Conservation (phyloP, 2,329 filamentous ascomycete species). For the Ploettnerulaceae sp. region DNA sequence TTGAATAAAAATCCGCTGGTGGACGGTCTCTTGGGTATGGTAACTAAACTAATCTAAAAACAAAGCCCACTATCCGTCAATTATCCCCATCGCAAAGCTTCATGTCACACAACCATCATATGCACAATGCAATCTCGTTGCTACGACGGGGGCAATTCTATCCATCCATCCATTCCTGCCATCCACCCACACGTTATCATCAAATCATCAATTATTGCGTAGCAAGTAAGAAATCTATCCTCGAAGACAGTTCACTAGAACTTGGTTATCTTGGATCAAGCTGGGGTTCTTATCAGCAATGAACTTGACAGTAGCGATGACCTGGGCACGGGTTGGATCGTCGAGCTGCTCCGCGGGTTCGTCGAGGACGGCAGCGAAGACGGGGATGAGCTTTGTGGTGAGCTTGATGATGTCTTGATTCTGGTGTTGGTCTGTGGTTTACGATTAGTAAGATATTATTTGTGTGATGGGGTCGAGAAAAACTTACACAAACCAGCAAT, state of each 20-base stretch:
- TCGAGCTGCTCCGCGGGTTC: constrained; percentile 72
- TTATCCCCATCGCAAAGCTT: too few relatives aligned
- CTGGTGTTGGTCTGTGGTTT: constrained; percentile 53
- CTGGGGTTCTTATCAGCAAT: constrained; percentile 30
- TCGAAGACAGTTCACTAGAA: constrained; percentile 18
- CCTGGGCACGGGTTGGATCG: constrained; percentile 60
- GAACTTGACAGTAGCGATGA: constrained; percentile 56
- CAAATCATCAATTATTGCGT: constrained; percentile 18
- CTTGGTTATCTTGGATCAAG: constrained; percentile 27
- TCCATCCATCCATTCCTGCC: constrained; percentile 4
- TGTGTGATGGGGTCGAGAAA: neutral
- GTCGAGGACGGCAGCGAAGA: constrained; percentile 69
- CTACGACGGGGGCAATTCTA: neutral
- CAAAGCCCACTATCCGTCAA: neutral
- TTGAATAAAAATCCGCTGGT: constrained; percentile 1
- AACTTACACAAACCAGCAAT: constrained; percentile 78
- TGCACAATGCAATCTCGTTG: too few relatives aligned
- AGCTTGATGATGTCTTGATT: constrained; percentile 66
- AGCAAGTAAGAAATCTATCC: constrained; percentile 4
- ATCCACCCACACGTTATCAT: constrained; percentile 18
- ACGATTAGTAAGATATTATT: neutral
- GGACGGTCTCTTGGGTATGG: constrained; percentile 7
- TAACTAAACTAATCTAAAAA: constrained; percentile 7
- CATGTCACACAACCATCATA: too few relatives aligned
- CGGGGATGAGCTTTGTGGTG: constrained; percentile 61